Base-by-base conservation (phyloP, 2,329 filamentous ascomycete species). In the Pestalotiopsis sp. region DNA sequence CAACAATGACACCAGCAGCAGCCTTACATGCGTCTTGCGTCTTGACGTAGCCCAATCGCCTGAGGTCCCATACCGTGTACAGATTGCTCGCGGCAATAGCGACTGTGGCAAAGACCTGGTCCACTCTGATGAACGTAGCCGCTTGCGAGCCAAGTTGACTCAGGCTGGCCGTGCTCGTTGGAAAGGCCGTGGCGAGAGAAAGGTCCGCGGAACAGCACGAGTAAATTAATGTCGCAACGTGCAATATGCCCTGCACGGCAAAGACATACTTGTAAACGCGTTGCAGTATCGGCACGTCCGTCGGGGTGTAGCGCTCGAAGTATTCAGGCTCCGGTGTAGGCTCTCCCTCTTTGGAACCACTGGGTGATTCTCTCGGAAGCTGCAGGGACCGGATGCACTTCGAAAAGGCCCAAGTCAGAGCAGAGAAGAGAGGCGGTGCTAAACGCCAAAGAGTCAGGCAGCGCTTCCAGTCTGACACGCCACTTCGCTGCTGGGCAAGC, bases 51-150 rank as follows among this genome's bases (percentile, higher is more conserved):
- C 75, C 75, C 3, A 70, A 27, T 1, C 70, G 68, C 11, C 75
- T 69, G 13, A 76, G 63, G 9, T 73, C 71, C 70, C 72, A 77
- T 9, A 75, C 66, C 5, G 68, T 62, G 68, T 74, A 75, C 11
- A 76, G 45, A 20, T 56, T 61, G 17, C 66, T 38, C 4, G 20
- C 39, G 14, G 20, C 6, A 25, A 45, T 13, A 0, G 61, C 41
- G 7, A 38, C 13, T 5, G 20, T 20, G 4, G 61, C 2, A 13
- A 64, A 25, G 11, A 49, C n/a, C 38, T 64, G 61, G 27, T n/a
- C 59, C 25, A 39, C 1, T 3, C 14, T 2, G 2, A 20, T 38
- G 9, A 66, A 11, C 3, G 56, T n/a, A n/a, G 41, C 25, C 3
- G 58, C 27, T 17, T 45, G 31, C 3, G n/a, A 20, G 45, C 52